Evolutionary conservation across 2,329 filamentous ascomycete species (phyloP).

Genomic region (Penicillium polonicum): DNA sequence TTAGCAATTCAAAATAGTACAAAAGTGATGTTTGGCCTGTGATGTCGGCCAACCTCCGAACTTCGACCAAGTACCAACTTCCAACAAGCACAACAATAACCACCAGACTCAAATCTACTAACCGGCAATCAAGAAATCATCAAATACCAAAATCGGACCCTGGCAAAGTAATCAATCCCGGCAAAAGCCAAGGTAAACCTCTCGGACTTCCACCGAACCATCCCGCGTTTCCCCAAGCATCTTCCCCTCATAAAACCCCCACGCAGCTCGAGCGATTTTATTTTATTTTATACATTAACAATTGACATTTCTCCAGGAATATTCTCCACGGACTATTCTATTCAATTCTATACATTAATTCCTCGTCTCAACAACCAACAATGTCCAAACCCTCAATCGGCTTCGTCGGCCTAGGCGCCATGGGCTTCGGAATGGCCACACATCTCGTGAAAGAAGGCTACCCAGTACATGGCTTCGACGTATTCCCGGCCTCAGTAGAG

Average conservation of each 20-base stretch:
- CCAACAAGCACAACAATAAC: neutral
- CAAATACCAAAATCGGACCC: neutral
- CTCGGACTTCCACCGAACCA: constrained; percentile 22
- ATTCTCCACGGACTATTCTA: neutral
- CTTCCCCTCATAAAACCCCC: constrained; percentile 17
- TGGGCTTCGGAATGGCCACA: constrained; percentile 80
- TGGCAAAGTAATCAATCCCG: neutral
- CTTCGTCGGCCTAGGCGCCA: constrained; percentile 75
- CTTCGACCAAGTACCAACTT: neutral
- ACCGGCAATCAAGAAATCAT: neutral
- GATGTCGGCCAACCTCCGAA: neutral
- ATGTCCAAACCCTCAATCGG: constrained; percentile 54
- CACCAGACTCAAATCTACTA: neutral
- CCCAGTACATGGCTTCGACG: constrained; percentile 68
- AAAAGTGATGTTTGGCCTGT: neutral
- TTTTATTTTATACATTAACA: neutral
- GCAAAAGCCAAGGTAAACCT: neutral
- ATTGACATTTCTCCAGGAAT: neutral
- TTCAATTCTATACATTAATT: neutral
- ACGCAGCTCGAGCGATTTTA: neutral
- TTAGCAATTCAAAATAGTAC: neutral
- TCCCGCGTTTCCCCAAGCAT: constrained; percentile 19
- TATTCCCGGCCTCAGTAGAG: constrained; percentile 65
- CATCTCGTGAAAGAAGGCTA: constrained; percentile 68
- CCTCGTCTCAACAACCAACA: neutral